Evolutionary conservation across 257 asterid genomes (phyloP).

Genomic region (Nicotiana tomentosiformis): DNA sequence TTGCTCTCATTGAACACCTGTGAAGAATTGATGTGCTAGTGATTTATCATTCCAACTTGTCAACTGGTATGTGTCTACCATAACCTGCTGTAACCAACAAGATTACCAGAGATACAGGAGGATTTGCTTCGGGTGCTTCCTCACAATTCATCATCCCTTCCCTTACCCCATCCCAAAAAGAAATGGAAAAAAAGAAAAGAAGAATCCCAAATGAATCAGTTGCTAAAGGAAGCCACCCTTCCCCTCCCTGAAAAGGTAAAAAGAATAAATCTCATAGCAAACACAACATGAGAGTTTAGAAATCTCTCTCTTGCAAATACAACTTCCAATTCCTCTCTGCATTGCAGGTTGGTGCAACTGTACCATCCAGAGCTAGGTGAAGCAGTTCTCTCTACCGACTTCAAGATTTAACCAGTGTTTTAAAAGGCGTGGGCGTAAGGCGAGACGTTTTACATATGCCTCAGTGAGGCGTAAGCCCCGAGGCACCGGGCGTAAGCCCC

Average conservation of each 20-base stretch:
- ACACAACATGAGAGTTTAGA: not conserved
- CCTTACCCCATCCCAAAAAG: not conserved
- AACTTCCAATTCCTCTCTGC: not conserved
- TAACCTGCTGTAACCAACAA: constrained; percentile 4
- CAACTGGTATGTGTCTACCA: not conserved
- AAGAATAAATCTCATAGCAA: not conserved
- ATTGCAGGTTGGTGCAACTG: not conserved
- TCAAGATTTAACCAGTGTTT: not conserved
- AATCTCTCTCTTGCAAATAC: not conserved
- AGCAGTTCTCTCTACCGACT: not conserved
- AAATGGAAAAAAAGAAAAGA: not conserved
- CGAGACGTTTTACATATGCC: no score
- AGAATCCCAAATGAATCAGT: not conserved
- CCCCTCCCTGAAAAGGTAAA: not conserved
- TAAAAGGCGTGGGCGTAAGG: no score
- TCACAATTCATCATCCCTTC: not conserved
- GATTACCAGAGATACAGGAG: not conserved
- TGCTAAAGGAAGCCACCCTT: not conserved
- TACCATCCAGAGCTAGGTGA: not conserved
- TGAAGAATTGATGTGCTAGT: not conserved
- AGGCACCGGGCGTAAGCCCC: no score
- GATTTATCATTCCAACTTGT: not conserved
- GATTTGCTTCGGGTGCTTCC: not conserved
- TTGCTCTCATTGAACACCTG: not conserved
- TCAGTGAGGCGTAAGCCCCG: no score